A percentile compares a stretch with the other conserved stretches of the same genome.
phyloP scores from a whole-genome alignment of 1,284 basidiomycete genomes.

The Moesziomyces globuligerus region DNA sequence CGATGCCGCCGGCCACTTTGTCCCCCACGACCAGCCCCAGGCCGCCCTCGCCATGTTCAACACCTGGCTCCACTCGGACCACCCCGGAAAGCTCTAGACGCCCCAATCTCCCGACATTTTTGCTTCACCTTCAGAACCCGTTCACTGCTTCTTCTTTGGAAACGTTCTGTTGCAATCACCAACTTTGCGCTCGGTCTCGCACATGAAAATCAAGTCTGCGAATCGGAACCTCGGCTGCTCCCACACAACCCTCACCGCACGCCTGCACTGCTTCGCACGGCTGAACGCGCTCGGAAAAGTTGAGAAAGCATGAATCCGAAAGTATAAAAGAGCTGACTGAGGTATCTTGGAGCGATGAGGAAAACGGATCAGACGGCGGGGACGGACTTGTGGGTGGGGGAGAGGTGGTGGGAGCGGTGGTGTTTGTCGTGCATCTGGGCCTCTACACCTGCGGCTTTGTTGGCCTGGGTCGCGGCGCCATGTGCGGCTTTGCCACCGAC shows the following conservation, averaged over 20 bases:
- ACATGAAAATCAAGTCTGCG: constrained; percentile 1
- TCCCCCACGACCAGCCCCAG: constrained; percentile 60
- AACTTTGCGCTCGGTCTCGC: no score
- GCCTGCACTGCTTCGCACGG: no score
- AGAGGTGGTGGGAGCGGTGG: constrained; percentile 19
- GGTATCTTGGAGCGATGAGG: no score
- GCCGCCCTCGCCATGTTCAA: constrained; percentile 58
- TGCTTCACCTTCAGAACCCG: no score
- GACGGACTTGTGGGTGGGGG: constrained; percentile 15
- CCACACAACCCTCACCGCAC: no score
- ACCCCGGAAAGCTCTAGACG: constrained; percentile 19
- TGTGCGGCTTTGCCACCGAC: constrained; percentile 23
- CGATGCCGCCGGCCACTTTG: constrained; percentile 63
- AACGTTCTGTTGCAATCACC: no score
- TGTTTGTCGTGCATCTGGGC: constrained; percentile 25
- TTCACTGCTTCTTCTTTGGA: no score
- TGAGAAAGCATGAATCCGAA: no score
- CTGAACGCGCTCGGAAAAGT: no score
- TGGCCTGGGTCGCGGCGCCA: constrained; percentile 8
- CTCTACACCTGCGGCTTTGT: constrained; percentile 14
- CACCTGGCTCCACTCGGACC: constrained; percentile 52
- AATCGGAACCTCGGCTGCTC: no score
- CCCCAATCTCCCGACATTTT: neutral
- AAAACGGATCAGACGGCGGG: no score
- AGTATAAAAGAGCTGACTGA: no score